Conservation (phyloP, 164 flowering plant species). For the Vitis cinerea region DNA sequence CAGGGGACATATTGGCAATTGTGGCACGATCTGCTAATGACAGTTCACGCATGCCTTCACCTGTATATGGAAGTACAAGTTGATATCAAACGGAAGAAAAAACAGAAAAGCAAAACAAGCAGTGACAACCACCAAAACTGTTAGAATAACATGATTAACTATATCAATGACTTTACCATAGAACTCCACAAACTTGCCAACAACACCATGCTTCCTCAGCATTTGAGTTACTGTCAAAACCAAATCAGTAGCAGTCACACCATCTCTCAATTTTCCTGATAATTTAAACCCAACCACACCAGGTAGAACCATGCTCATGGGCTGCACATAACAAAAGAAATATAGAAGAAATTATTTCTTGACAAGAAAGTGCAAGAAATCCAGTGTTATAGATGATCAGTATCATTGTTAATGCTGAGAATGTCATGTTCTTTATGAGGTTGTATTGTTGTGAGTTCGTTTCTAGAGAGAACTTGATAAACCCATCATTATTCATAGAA, state of each 20-base stretch:
- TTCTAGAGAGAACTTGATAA: too few species aligned
- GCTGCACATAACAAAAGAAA: constrained; percentile 25
- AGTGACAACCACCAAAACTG: background rate
- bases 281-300: constrained; percentile 53
- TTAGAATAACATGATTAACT: background rate
- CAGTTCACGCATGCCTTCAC: constrained; percentile 77
- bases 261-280: constrained; percentile 39
- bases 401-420: too few species aligned
- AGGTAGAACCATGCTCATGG: constrained; percentile 60
- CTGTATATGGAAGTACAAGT: constrained; percentile 29
- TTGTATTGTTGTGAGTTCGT: too few species aligned
- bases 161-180: constrained; percentile 45
- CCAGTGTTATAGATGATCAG: too few species aligned
- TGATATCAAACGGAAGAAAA: background rate
- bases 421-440: too few species aligned
- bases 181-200: constrained; percentile 90
- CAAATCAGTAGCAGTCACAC: constrained; percentile 59
- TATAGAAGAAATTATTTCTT: background rate
- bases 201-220: constrained; percentile 53
- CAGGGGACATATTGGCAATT: constrained; percentile 87
- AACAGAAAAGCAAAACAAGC: background rate
- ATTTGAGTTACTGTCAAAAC: constrained; percentile 51
- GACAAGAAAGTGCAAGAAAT: background rate
- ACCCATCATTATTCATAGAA: too few species aligned
- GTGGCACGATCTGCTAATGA: constrained; percentile 88